Base-by-base conservation (phyloP, 441 rosid genomes). In the Isatis lusitanica region DNA sequence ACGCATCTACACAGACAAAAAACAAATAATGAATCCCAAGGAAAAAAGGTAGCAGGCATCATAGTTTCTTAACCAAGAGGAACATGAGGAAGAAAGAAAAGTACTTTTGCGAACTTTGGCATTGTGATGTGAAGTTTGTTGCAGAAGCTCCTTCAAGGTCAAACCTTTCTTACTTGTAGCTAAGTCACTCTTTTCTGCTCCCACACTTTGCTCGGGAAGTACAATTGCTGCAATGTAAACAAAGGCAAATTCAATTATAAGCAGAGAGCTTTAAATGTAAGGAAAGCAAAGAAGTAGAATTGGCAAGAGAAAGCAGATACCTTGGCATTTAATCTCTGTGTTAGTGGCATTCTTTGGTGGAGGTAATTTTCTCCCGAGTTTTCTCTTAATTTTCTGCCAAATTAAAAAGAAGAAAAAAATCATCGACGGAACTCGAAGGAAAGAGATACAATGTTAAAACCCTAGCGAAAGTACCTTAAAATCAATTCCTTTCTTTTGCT, bases 161-260 rank as follows among this genome's bases (percentile, higher is more conserved):
- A 89, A 79, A n/a, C 96, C 97, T 76, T 88, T 94, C 87, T 85
- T 94, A 74, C 82, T 92, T 47, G 94, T 85, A 63, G 99, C 98
- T n/a, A 90, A 80, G 39, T 92, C 98, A 12, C 76, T 72, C 82
- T 85, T 94, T 53, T 90, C 91, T 0, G 92, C 83, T 9, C 87
- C 96, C 71, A 96, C 80, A 78, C 96, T 93, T 75, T 91, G 97
- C 81, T 93, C 95, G 13, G 96, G 97, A 71, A 96, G 90, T 74
- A 88, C 38, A 78, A 96, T 96, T 0, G 97, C 97, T 91, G 83
- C 76, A 55, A 18, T 40, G 18, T 18, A 53, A 26, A 47, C 24
- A 35, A 39, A 13, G 17, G 17, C 31, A 40, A 33, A 9, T 30
- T 36, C 28, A 71, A 59, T 9, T 7, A 42, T 36, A 66, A 10